Conservation (phyloP, 192 early-diverging fungal species). For the Coemansia sp. region DNA sequence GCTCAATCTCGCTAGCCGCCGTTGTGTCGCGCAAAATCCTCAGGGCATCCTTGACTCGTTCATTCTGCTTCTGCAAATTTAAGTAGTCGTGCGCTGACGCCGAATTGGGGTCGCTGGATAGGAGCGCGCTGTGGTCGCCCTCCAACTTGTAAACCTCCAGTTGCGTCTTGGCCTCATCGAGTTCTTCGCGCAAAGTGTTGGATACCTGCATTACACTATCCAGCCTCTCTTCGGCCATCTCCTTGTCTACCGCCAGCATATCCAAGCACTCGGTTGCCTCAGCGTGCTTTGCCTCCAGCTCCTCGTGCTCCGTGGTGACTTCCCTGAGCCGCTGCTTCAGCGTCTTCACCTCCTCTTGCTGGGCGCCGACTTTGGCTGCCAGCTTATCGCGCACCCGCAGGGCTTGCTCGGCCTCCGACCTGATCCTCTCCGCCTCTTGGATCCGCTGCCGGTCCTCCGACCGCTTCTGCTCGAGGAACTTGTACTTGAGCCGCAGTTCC, state of each 20-base stretch:
- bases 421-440: slow-evolving; percentile 71
- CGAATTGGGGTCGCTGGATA: not conserved
- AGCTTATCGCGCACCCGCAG: slow-evolving; percentile 68
- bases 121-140: slow-evolving; percentile 8
- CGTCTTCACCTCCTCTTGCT: slow-evolving; percentile 75
- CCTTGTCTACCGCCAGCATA: slow-evolving; percentile 86
- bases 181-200: slow-evolving; percentile 71
- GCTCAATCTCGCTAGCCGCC: slow-evolving; percentile 69
- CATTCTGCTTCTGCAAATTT: slow-evolving; percentile 83
- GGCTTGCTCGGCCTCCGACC: slow-evolving; percentile 73
- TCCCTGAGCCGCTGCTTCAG: slow-evolving; percentile 63
- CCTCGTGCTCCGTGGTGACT: slow-evolving; percentile 62
- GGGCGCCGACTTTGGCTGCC: slow-evolving; percentile 65
- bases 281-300: slow-evolving; percentile 66
- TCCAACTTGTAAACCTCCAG: slow-evolving; percentile 56
- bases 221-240: slow-evolving; percentile 87
- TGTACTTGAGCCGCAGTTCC: slow-evolving; percentile 76
- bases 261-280: slow-evolving; percentile 82
- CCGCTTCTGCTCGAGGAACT: slow-evolving; percentile 79
- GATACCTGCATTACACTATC: slow-evolving; percentile 78
- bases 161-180: slow-evolving; percentile 75
- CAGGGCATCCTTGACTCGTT: slow-evolving; percentile 86
- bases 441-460: slow-evolving; percentile 77
- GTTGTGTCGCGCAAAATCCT: slow-evolving; percentile 81
- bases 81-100: slow-evolving; percentile 56